These are phyloP conservation scores for Asterophora parasitica DNA, from an alignment of 768 basidiomycete species.

Conservation along the genomic window DNA sequence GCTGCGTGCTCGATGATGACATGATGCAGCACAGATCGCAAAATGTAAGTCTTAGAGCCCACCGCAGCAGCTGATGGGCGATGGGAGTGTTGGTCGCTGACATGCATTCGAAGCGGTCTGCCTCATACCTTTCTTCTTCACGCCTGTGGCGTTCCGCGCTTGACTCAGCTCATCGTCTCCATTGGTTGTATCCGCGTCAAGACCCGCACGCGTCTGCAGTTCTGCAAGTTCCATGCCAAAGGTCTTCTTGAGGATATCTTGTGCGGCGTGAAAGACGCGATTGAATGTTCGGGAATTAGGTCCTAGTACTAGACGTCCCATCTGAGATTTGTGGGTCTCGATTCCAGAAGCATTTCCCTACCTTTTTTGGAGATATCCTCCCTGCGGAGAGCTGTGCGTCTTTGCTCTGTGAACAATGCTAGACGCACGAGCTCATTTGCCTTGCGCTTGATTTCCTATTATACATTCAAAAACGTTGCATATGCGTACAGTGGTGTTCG, in stretches of 20 bases:
- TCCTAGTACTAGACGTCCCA: slow-evolving; percentile 27
- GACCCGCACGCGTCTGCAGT: slow-evolving; percentile 56
- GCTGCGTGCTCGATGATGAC: slow-evolving; percentile 59
- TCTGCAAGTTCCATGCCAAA: slow-evolving; percentile 88
- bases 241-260: slow-evolving; percentile 53
- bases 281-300: slow-evolving; percentile 54
- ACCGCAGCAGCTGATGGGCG: slow-evolving; percentile 39
- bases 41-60: slow-evolving; percentile 77
- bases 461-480: slow-evolving; percentile 1
- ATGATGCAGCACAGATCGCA: slow-evolving; percentile 69
- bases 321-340: background rate
- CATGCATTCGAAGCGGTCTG: background rate
- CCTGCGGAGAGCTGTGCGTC: slow-evolving; percentile 57
- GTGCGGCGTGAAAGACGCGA: slow-evolving; percentile 58
- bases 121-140: slow-evolving; percentile 62
- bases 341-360: slow-evolving; percentile 16
- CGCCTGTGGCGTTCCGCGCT: slow-evolving; percentile 44
- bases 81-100: background rate
- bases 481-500: background rate
- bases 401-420: slow-evolving; percentile 78
- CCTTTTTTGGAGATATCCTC: slow-evolving; percentile 91
- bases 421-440: slow-evolving; percentile 73
- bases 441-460: slow-evolving; percentile 59
- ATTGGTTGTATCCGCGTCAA: slow-evolving; percentile 39
- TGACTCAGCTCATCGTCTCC: slow-evolving; percentile 44